A percentile compares a stretch with the other conserved stretches of the same genome.
Evolutionary conservation across 257 asterid genomes (phyloP).

Genomic region (Solanum pimpinellifolium): DNA sequence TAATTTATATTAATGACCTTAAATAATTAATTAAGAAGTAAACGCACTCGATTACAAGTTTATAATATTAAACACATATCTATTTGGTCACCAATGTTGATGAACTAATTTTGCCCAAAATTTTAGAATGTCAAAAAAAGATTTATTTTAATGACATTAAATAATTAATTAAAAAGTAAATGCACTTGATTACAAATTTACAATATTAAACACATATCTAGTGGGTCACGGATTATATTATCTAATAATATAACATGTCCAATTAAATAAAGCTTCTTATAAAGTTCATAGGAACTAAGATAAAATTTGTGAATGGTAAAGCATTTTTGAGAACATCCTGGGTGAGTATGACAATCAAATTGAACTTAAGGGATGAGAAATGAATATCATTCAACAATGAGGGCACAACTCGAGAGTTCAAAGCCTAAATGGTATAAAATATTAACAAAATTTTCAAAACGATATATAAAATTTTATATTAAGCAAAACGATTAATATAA

Average conservation of each 20-base stretch:
- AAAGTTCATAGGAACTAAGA: background rate
- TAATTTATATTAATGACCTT: background rate
- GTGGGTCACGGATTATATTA: background rate
- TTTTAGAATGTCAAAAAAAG: background rate
- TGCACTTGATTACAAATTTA: background rate
- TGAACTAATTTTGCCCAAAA: background rate
- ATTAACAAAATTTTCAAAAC: too few relatives aligned
- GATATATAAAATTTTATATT: too few relatives aligned
- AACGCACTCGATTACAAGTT: background rate
- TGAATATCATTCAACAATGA: background rate
- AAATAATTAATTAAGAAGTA: background rate
- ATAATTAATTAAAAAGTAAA: background rate
- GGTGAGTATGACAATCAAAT: background rate
- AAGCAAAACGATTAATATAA: too few relatives aligned
- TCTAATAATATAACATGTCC: background rate
- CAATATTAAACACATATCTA: background rate
- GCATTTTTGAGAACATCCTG: background rate
- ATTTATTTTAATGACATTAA: background rate
- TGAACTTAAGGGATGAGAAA: background rate
- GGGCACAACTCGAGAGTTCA: background rate
- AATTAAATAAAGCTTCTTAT: background rate
- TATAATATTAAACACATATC: background rate
- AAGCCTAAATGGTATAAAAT: too few relatives aligned
- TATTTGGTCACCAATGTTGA: background rate
- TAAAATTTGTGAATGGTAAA: background rate